phyloP scores from a whole-genome alignment of 768 basidiomycete genomes.

The Leccinum subgranulosum region DNA sequence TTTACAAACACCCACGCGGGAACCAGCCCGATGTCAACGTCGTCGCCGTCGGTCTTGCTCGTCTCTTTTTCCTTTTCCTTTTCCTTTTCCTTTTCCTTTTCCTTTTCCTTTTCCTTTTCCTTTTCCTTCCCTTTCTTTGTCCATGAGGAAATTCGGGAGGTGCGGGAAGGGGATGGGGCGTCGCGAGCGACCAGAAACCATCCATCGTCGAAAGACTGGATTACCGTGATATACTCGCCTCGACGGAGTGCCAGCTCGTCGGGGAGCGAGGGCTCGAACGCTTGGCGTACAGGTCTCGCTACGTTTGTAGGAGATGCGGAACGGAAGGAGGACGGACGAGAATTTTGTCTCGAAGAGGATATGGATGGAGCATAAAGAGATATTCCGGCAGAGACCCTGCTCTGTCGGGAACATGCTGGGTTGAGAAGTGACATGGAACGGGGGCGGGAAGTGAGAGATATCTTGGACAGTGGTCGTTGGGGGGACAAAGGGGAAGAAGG shows the following conservation, averaged over 20 bases:
- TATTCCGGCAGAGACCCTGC: slow-evolving; percentile 29
- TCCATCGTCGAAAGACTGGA: slow-evolving; percentile 72
- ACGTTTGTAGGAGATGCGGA: slow-evolving; percentile 30
- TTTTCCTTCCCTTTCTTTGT: not conserved
- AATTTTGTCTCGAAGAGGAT: slow-evolving; percentile 4
- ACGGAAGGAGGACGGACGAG: slow-evolving; percentile 11
- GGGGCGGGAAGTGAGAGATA: slow-evolving; percentile 14
- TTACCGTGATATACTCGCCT: slow-evolving; percentile 60
- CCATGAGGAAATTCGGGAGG: slow-evolving; percentile 28
- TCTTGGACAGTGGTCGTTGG: not conserved
- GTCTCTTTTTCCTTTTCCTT: not conserved
- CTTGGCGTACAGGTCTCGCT: slow-evolving; percentile 56
- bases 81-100: not conserved
- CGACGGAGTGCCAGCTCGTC: slow-evolving; percentile 62
- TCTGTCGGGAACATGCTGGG: slow-evolving; percentile 27
- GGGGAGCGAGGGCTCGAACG: slow-evolving; percentile 66
- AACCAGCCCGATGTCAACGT: slow-evolving; percentile 66
- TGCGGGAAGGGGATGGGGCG: slow-evolving; percentile 35
- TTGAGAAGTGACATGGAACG: slow-evolving; percentile 19
- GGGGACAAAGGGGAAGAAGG: slow-evolving; percentile 36
- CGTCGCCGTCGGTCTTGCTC: slow-evolving; percentile 26
- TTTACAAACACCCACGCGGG: slow-evolving; percentile 78
- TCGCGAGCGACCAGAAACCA: slow-evolving; percentile 75
- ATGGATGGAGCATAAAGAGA: slow-evolving; percentile 39
- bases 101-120: not conserved